Conservation (phyloP, 495 filamentous ascomycete genomes). For the Penicillium turbatum region DNA sequence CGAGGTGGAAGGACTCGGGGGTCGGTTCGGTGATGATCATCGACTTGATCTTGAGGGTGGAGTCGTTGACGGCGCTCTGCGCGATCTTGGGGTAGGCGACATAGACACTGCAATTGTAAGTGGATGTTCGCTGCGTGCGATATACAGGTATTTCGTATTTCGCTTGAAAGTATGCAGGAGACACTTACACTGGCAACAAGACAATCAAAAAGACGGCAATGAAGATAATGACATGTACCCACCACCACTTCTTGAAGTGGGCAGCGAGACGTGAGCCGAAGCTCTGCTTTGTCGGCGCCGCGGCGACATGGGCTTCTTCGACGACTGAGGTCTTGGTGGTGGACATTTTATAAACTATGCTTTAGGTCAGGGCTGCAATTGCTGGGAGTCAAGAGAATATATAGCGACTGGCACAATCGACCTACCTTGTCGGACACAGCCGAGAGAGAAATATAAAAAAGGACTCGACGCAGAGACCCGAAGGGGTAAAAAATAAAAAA, state of each 20-base stretch:
- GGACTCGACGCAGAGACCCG: background rate
- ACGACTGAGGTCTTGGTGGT: conserved; percentile 23
- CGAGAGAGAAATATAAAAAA: background rate
- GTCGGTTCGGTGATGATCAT: conserved; percentile 58
- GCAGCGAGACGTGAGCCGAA: conserved; percentile 36
- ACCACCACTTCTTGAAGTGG: conserved; percentile 64
- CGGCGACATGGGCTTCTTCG: conserved; percentile 11
- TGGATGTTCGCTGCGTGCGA: no score
- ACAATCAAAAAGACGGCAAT: conserved; percentile 56
- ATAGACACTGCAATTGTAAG: conserved; percentile 50
- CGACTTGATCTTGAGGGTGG: conserved; percentile 54
- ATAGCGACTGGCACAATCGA: background rate
- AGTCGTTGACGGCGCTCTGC: conserved; percentile 61
- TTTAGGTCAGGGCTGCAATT: background rate
- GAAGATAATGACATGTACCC: conserved; percentile 61
- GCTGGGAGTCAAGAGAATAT: background rate
- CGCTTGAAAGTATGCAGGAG: no score
- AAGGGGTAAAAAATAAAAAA: background rate
- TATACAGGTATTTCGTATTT: no score
- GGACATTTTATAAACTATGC: conserved; percentile 24
- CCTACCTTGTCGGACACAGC: conserved; percentile 1
- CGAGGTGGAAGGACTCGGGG: conserved; percentile 52
- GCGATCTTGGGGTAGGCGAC: conserved; percentile 71
- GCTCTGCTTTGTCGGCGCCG: conserved; percentile 23
- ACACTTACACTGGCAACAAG: conserved; percentile 65